A percentile compares a stretch with the other conserved stretches of the same genome.
These are phyloP conservation scores for Venturia oleaginea DNA, from an alignment of 2,329 filamentous ascomycete species.

Conservation along the genomic window DNA sequence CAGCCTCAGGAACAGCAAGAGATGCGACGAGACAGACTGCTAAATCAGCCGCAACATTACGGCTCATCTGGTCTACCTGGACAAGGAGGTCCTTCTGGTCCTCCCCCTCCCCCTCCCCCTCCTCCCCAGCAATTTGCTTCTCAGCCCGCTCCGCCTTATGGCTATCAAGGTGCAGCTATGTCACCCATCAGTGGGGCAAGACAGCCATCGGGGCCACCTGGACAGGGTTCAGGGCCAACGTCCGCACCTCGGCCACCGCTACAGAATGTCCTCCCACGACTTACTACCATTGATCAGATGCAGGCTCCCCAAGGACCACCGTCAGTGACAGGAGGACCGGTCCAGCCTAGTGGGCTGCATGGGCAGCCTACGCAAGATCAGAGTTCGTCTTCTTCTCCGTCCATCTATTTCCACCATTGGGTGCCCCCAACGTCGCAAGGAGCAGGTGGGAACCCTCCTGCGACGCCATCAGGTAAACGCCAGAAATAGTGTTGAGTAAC, in stretches of 20 bases:
- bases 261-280: conserved; percentile 39
- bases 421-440: conserved; percentile 63
- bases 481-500: conserved; percentile 16
- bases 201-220: conserved; percentile 20
- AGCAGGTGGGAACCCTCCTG: conserved; percentile 54
- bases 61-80: conserved; percentile 26
- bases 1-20: conserved; percentile 25
- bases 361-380: conserved; percentile 39
- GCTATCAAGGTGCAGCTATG: conserved; percentile 19
- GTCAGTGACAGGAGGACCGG: conserved; percentile 28
- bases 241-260: conserved; percentile 37
- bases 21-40: conserved; percentile 30
- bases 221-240: conserved; percentile 23
- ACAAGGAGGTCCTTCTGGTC: neutral
- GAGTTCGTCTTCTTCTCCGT: conserved; percentile 57
- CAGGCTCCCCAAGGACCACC: conserved; percentile 41
- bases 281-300: conserved; percentile 39
- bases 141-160: neutral
- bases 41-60: conserved; percentile 24
- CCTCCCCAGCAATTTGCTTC: neutral
- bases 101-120: neutral
- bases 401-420: conserved; percentile 90
- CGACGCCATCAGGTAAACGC: conserved; percentile 60
- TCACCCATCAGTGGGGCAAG: conserved; percentile 25
- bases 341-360: conserved; percentile 22